Base-by-base conservation (phyloP, 108 stramenopile species). In the Skeletonema potamos region DNA sequence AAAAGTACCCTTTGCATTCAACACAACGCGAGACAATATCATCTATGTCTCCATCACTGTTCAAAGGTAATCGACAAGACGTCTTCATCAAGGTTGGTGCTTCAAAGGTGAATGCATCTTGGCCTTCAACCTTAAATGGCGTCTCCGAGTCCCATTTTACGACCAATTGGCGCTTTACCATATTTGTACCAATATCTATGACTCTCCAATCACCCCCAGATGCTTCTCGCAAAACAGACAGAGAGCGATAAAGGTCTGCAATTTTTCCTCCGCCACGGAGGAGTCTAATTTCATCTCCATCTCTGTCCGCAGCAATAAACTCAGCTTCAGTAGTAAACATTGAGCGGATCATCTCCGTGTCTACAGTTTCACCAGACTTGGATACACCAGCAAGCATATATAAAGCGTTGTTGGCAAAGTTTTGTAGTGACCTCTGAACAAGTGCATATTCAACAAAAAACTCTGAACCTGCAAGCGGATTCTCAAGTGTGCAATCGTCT, bases 71-170 rank as follows among this genome's bases (percentile, higher is more conserved):
- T 55, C 66, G 59, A 48, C 58, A 33, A 39, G 57, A 41, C 51
- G 34, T 48, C 32, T 64, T 34, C 41, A 43, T 20, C n/a, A 65
- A 18, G 1, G 51, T 24, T 27, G 70, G 70, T 9, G 37, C 36
- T 54, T 78, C 70, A 60, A 78, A 78, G 18, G 66, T 27, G 34
- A 78, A 78, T 4, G 39, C 64, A 51, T 78, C 77, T n/a, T 69
- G 33, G 30, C 77, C 77, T 46, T 71, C 70, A 36, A 78, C 56
- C 43, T 71, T 43, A 18, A 78, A 34, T 39, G 77, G 77, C 22
- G 77, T 71, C 64, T 78, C 57, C n/a, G 77, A 48, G 30, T 39
- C 63, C 77, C 77, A 78, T 11, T 58, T 66, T 48, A 78, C 70
- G 30, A 61, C 7, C 18, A 78, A 32, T 2, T 24, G 37, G 51